Evolutionary conservation across 768 basidiomycete species (phyloP), one percentile per base, ranked within the genome.

Genomic region (Paxillus involutus): DNA sequence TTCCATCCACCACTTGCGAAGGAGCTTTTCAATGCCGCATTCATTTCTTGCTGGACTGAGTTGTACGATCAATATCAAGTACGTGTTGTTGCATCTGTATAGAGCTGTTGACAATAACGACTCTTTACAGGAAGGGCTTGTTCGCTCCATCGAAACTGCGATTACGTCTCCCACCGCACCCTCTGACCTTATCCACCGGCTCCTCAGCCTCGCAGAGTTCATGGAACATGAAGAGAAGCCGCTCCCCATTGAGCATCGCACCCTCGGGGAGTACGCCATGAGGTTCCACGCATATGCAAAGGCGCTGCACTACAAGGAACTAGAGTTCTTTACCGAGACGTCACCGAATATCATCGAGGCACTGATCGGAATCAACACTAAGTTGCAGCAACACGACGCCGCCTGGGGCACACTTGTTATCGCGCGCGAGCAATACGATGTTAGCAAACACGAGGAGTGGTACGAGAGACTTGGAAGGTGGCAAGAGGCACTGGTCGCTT

Each of bases 181-280:
- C 2, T 80, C 91, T 2, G 96, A 98, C 44, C 79, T 98, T 29
- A 89, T 96, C 17, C 92, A 97, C 67, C 83, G 91, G 24, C 75
- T 98, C 14, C 80, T 99, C 51, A 94, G 94, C 69, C 80, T 98
- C 24, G 94, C 94, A 4, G 97, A 99, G 68, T 98, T 98, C 69
- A 96, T 98, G 91, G 97, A 98, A 70, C 96, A 98, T 61, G 95
- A 98, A 71, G 97, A 98, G 65, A 96, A 96, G 65, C 82, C 91
- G 0, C 77, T 98, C 1, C 94, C 94, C 2, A 97, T 98, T 56
- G 94, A 97, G 62, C 88, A 94, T 61, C 83, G 91, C 48, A 92
- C 91, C 12, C 82, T 98, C 13, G 97, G 96, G 36, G 91, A 94
- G 64, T 94, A 95, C 64, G 94, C 97, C 0, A 83, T 91, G 75